Percentiles rank a stretch among this genome's conserved stretches.
These are phyloP conservation scores for Fusarium udum DNA, from an alignment of 2,329 filamentous ascomycete genomes.

Conservation along the genomic window DNA sequence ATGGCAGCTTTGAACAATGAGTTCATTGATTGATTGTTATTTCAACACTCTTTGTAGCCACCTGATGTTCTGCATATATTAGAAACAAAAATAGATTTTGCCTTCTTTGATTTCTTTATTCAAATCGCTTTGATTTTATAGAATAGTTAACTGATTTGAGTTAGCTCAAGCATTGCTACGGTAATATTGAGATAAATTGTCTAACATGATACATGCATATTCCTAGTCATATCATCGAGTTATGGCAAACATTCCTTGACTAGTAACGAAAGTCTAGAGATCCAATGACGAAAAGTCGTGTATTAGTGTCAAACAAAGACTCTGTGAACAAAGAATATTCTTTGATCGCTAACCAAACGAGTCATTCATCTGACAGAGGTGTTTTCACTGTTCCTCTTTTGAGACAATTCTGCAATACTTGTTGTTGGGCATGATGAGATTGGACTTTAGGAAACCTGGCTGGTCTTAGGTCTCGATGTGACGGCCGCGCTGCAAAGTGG, in stretches of 20 bases:
- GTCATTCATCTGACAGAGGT: fast-evolving
- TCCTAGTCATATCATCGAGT: neutral
- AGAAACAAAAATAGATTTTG: neutral
- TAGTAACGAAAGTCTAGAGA: neutral
- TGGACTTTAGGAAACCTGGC: neutral
- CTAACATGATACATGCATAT: neutral
- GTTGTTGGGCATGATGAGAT: neutral
- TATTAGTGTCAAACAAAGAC: neutral
- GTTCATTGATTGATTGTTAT: fast-evolving
- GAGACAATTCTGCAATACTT: fast-evolving
- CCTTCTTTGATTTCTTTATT: neutral
- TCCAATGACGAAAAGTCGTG: too few species aligned
- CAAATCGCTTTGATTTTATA: too few species aligned
- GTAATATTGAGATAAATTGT: neutral
- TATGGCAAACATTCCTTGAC: too few species aligned
- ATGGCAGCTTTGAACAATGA: neutral
- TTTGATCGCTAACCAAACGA: neutral
- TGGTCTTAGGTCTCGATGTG: fast-evolving
- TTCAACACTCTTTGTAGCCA: fast-evolving
- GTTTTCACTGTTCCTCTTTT: fast-evolving
- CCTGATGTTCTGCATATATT: fast-evolving
- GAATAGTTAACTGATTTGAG: too few species aligned
- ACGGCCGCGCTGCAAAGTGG: neutral
- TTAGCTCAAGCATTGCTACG: too few species aligned
- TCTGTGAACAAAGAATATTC: neutral